Evolutionary conservation across 345 rosid genomes (phyloP).

Genomic region (Ricinus communis): DNA sequence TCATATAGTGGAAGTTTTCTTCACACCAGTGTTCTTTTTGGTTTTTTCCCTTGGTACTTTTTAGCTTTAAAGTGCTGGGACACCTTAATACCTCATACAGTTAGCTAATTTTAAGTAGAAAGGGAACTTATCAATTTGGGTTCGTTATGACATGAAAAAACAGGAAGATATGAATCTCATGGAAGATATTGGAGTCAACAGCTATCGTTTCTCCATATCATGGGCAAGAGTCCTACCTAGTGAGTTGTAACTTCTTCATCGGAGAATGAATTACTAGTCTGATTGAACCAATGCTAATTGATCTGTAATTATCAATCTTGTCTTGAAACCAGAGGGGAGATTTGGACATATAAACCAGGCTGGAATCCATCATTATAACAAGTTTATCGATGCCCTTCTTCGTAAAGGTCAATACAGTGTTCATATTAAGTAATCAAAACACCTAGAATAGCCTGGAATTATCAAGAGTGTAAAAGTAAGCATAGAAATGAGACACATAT

Average conservation of each 20-base stretch:
- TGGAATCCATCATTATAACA: conserved; percentile 64
- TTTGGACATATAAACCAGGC: conserved; percentile 52
- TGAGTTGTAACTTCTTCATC: conserved; percentile 29
- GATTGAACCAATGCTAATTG: background rate
- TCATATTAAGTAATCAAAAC: background rate
- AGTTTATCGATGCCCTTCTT: conserved; percentile 54
- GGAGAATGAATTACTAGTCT: background rate
- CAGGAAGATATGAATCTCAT: conserved; percentile 68
- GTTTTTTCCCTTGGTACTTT: no score
- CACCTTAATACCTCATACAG: background rate
- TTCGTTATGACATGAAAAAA: conserved; percentile 11
- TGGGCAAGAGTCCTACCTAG: conserved; percentile 84
- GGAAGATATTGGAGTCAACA: conserved; percentile 56
- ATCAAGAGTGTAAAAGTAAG: background rate
- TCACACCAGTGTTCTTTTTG: no score
- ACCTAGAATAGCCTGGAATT: background rate
- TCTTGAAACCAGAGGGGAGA: conserved; percentile 59
- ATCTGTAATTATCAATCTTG: background rate
- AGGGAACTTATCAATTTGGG: conserved; percentile 7
- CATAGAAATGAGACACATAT: background rate
- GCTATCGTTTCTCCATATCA: conserved; percentile 76
- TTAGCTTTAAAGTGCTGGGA: no score
- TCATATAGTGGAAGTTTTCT: no score
- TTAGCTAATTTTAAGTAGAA: background rate
- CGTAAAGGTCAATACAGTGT: conserved; percentile 35